Percentiles rank a stretch among this genome's conserved stretches.
These are phyloP conservation scores for Daphne laureola DNA, from an alignment of 441 rosid species.

Conservation along the genomic window DNA sequence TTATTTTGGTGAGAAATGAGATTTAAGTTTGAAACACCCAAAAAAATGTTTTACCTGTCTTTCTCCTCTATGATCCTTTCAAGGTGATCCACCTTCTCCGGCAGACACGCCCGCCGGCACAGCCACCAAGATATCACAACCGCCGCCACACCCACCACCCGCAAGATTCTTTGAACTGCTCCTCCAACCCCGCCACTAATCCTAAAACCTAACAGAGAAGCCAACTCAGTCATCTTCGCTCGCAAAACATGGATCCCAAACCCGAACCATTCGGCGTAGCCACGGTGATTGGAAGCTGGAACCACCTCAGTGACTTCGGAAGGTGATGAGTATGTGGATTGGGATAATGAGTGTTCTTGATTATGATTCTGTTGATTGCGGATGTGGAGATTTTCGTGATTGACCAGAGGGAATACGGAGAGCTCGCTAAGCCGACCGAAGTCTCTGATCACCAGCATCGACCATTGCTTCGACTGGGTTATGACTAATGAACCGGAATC, in stretches of 20 bases:
- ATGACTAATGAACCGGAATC: constrained; percentile 5
- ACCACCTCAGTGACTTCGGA: not conserved
- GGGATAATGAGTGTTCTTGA: constrained; percentile 11
- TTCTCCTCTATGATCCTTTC: constrained; percentile 39
- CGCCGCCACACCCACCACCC: constrained; percentile 27
- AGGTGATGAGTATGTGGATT: constrained; percentile 1
- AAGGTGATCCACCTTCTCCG: constrained; percentile 25
- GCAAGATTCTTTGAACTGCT: constrained; percentile 21
- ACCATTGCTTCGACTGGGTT: constrained; percentile 7
- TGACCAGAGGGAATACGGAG: constrained; percentile 57
- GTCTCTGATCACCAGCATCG: constrained; percentile 46
- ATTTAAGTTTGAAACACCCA: too few species aligned
- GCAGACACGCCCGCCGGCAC: constrained; percentile 23
- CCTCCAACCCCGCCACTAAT: constrained; percentile 2
- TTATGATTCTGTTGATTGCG: constrained; percentile 15
- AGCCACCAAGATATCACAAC: constrained; percentile 43
- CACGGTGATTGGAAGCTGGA: not conserved
- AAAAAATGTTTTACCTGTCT: constrained; percentile 37
- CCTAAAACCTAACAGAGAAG: constrained; percentile 19
- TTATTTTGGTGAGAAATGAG: too few species aligned
- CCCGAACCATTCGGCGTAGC: constrained; percentile 26
- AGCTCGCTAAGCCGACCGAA: constrained; percentile 13
- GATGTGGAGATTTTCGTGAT: constrained; percentile 63
- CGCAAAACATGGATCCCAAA: constrained; percentile 30
- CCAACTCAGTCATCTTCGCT: constrained; percentile 26